A percentile compares a stretch with the other conserved stretches of the same genome.
phyloP scores from a whole-genome alignment of 345 rosid genomes.

The Laguncularia racemosa region DNA sequence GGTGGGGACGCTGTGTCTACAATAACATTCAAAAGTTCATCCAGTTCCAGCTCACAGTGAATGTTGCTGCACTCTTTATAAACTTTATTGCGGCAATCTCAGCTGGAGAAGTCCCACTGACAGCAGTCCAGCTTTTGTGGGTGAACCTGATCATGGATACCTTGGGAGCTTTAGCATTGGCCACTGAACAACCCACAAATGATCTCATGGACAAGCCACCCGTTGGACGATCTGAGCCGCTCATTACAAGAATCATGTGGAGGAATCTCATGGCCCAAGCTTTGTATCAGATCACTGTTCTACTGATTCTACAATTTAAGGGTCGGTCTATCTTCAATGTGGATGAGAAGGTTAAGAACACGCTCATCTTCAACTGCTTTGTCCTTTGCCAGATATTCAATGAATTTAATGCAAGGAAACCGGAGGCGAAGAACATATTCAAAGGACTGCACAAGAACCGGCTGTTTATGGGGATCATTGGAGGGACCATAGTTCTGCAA shows the following conservation, averaged over 20 bases:
- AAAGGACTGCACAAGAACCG: conserved; percentile 54
- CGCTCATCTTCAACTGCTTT: conserved; percentile 62
- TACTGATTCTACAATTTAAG: conserved; percentile 54
- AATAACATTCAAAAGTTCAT: conserved; percentile 70
- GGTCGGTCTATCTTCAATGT: conserved; percentile 51
- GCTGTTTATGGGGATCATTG: conserved; percentile 48
- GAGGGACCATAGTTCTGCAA: conserved; percentile 43
- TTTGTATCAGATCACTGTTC: conserved; percentile 45
- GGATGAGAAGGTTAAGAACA: conserved; percentile 40
- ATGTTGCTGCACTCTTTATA: conserved; percentile 54
- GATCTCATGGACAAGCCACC: conserved; percentile 59
- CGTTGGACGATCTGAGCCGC: conserved; percentile 46
- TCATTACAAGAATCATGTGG: conserved; percentile 74
- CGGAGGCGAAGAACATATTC: conserved; percentile 64
- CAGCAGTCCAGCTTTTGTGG: conserved; percentile 65
- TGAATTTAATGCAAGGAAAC: conserved; percentile 66
- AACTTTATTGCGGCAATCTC: conserved; percentile 69
- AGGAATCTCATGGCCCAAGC: conserved; percentile 63
- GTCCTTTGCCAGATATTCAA: conserved; percentile 72
- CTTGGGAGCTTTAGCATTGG: conserved; percentile 64
- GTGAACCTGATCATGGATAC: conserved; percentile 79
- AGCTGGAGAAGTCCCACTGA: conserved; percentile 55
- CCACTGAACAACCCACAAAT: conserved; percentile 55
- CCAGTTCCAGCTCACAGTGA: conserved; percentile 67
- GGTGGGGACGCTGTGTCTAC: conserved; percentile 75